Conservation (phyloP, 768 basidiomycete species). For the Boletus huronensis region DNA sequence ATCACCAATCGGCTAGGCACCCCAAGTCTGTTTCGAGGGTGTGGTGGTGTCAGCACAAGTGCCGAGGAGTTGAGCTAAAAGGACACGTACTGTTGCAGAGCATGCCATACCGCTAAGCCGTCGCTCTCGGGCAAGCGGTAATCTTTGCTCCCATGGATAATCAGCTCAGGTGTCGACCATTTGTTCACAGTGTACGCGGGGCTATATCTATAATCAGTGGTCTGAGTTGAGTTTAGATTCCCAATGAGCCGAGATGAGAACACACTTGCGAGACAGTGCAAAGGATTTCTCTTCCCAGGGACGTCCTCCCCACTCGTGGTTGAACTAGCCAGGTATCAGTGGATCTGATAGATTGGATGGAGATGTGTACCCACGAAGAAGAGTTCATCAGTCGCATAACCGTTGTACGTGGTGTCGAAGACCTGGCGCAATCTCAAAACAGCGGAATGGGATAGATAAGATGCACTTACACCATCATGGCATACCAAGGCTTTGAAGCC, state of each 20-base stretch:
- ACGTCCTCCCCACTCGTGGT: constrained; percentile 81
- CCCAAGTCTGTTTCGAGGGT: constrained; percentile 45
- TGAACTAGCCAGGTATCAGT: constrained; percentile 50
- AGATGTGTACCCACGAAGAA: constrained; percentile 64
- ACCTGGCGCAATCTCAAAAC: constrained; percentile 38
- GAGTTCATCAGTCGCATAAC: constrained; percentile 88
- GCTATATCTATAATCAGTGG: constrained; percentile 49
- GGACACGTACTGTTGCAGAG: constrained; percentile 68
- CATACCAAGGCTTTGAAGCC: constrained; percentile 88
- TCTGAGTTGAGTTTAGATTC: not conserved
- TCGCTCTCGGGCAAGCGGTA: constrained; percentile 85
- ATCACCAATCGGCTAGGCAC: constrained; percentile 75
- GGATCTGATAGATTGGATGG: not conserved
- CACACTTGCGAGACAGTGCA: constrained; percentile 55
- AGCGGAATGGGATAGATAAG: not conserved
- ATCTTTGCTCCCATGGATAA: constrained; percentile 87
- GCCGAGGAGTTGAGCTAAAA: not conserved
- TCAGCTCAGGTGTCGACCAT: constrained; percentile 82
- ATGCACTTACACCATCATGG: constrained; percentile 79
- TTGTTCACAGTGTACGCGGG: constrained; percentile 78
- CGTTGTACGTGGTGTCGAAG: constrained; percentile 75
- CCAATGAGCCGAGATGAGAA: not conserved
- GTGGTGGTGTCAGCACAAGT: not conserved
- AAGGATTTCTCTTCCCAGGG: constrained; percentile 68
- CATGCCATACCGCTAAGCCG: constrained; percentile 81